These are phyloP conservation scores for Talaromyces sp. DNA, from an alignment of 2,329 filamentous ascomycete genomes.

Conservation along the genomic window DNA sequence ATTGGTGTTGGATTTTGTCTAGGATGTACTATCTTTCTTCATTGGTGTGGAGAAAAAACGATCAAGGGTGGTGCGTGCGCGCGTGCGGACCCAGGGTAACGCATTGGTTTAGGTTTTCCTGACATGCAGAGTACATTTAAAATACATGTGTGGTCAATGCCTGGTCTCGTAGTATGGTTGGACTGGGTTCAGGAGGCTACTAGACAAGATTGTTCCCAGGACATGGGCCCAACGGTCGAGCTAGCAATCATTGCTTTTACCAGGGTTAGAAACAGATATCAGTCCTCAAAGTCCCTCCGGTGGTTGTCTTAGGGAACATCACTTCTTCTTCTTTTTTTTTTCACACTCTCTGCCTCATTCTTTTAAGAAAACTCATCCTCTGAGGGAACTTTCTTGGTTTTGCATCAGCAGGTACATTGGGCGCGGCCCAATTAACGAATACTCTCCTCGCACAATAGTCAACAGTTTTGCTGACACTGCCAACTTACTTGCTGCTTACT, in stretches of 20 bases:
- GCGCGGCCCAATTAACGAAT: not conserved
- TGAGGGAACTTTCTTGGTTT: not conserved
- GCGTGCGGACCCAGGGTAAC: conserved; percentile 9
- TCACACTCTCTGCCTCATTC: not conserved
- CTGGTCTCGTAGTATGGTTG: conserved; percentile 18
- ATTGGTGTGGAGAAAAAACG: not conserved
- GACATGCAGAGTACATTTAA: conserved; percentile 20
- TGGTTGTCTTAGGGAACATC: conserved; percentile 15
- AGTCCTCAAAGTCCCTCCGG: conserved; percentile 11
- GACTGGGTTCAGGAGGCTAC: conserved; percentile 20
- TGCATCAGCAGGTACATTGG: not conserved
- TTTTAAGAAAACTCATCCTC: not conserved
- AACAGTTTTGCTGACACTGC: not conserved
- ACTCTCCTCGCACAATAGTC: not conserved
- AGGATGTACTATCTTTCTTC: not conserved
- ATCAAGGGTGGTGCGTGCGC: not conserved
- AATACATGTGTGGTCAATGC: conserved; percentile 2
- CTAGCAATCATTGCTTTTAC: conserved; percentile 6
- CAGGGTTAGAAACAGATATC: conserved; percentile 21
- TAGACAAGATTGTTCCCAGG: conserved; percentile 9
- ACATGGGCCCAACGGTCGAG: conserved; percentile 9
- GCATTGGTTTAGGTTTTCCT: conserved; percentile 8
- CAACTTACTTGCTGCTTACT: not conserved
- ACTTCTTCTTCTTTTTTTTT: conserved; percentile 15
- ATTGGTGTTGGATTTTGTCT: not conserved